Evolutionary conservation across 352 stramenopile species (phyloP).

Genomic region (Stephanocyclus meneghinianus): DNA sequence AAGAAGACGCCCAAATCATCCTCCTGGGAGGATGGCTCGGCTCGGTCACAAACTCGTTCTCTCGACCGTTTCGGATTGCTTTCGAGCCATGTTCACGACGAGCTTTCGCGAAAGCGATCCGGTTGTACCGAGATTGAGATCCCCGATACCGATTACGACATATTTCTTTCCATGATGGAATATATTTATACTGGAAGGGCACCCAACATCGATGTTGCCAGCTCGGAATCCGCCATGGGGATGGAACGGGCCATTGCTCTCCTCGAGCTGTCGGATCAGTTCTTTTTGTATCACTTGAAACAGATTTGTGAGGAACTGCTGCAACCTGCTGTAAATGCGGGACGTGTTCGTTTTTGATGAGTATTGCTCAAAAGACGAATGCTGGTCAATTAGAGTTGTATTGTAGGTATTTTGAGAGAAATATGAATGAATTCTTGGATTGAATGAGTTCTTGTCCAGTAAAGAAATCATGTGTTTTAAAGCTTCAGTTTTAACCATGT

Average conservation of each 20-base stretch:
- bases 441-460: background rate
- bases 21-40: slow-evolving; percentile 94
- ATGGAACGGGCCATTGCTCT: slow-evolving; percentile 87
- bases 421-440: slow-evolving; percentile 60
- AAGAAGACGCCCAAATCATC: slow-evolving; percentile 84
- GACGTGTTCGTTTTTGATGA: slow-evolving; percentile 88
- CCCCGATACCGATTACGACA: slow-evolving; percentile 87
- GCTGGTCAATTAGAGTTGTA: slow-evolving; percentile 88
- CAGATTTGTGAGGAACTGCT: slow-evolving; percentile 90
- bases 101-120: slow-evolving; percentile 87
- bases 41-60: slow-evolving; percentile 92
- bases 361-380: slow-evolving; percentile 89
- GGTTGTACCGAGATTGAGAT: slow-evolving; percentile 85
- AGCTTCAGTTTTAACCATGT: no score
- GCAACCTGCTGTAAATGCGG: slow-evolving; percentile 84
- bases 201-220: slow-evolving; percentile 48
- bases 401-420: slow-evolving; percentile 90
- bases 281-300: slow-evolving; percentile 96
- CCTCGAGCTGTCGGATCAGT: slow-evolving; percentile 91
- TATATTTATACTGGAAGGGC: slow-evolving; percentile 92
- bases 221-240: slow-evolving; percentile 54
- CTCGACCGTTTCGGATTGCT: slow-evolving; percentile 90
- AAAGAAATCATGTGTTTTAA: background rate
- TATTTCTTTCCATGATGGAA: slow-evolving; percentile 90
- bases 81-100: slow-evolving; percentile 92